Evolutionary conservation across 768 basidiomycete genomes (phyloP).

Genomic region (Tylopilus sp.): DNA sequence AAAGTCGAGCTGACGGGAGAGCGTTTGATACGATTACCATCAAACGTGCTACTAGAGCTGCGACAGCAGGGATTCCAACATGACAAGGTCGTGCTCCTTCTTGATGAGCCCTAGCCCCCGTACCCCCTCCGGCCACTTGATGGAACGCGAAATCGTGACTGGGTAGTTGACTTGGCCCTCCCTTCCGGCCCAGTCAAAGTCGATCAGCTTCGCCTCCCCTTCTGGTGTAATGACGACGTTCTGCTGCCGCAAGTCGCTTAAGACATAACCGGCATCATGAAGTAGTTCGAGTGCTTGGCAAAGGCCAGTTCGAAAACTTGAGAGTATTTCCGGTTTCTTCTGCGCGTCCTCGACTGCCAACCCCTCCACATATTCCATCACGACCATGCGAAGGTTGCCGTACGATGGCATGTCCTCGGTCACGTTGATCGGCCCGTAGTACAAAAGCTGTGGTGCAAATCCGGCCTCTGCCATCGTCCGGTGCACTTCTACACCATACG

Average conservation of each 20-base stretch:
- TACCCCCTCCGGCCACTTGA: conserved; percentile 1
- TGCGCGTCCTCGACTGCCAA: conserved; percentile 2
- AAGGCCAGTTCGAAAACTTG: too few relatives aligned
- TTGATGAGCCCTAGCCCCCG: background rate
- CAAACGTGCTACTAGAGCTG: too few relatives aligned
- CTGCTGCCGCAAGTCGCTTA: conserved; percentile 34
- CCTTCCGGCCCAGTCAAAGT: conserved; percentile 9
- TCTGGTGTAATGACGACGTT: conserved; percentile 32
- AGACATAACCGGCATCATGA: conserved; percentile 34
- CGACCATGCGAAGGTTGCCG: conserved; percentile 32
- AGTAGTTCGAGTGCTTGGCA: too few relatives aligned
- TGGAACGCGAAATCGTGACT: background rate
- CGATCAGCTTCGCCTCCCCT: background rate
- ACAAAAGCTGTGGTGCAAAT: conserved; percentile 31
- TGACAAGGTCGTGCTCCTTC: conserved; percentile 12
- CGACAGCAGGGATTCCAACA: conserved; percentile 24
- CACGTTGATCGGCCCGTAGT: conserved; percentile 24
- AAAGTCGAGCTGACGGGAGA: too few relatives aligned
- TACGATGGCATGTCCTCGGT: conserved; percentile 7
- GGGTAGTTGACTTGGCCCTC: conserved; percentile 1
- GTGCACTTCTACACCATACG: conserved; percentile 34
- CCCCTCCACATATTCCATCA: conserved; percentile 40
- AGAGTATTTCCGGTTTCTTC: too few relatives aligned
- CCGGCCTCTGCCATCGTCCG: conserved; percentile 24
- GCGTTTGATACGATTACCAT: too few relatives aligned